These are phyloP conservation scores for Phyllosticta citribraziliensis DNA, from an alignment of 2,329 filamentous ascomycete species.

Conservation along the genomic window DNA sequence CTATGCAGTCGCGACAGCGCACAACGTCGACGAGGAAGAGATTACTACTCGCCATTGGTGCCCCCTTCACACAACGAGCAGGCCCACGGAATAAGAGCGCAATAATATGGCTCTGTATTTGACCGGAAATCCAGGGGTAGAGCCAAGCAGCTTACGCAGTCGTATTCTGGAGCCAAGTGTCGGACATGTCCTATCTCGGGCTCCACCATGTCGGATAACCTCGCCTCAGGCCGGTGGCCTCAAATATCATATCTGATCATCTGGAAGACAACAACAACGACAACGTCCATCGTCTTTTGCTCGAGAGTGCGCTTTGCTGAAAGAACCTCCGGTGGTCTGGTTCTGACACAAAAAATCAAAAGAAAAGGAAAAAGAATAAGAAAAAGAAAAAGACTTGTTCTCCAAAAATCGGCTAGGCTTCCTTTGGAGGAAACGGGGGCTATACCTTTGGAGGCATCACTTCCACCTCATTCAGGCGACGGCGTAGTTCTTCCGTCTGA, in stretches of 20 bases:
- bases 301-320: neutral
- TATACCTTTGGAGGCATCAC: neutral
- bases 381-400: too few relatives aligned
- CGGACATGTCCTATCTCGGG: neutral
- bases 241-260: neutral
- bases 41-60: too few relatives aligned
- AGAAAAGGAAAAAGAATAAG: too few relatives aligned
- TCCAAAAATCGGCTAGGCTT: neutral
- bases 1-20: too few relatives aligned
- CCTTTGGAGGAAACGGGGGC: neutral
- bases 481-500: neutral
- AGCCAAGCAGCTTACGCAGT: neutral
- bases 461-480: neutral
- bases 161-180: neutral
- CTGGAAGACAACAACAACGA: neutral
- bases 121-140: neutral
- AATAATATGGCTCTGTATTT: neutral
- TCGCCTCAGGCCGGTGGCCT: neutral
- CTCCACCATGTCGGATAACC: neutral
- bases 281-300: neutral
- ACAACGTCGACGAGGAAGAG: too few relatives aligned
- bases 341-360: too few relatives aligned
- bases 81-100: neutral
- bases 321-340: too few relatives aligned
- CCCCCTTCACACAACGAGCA: neutral